Conservation (phyloP, 352 stramenopile species). For the Saprolegnia parasitica region DNA sequence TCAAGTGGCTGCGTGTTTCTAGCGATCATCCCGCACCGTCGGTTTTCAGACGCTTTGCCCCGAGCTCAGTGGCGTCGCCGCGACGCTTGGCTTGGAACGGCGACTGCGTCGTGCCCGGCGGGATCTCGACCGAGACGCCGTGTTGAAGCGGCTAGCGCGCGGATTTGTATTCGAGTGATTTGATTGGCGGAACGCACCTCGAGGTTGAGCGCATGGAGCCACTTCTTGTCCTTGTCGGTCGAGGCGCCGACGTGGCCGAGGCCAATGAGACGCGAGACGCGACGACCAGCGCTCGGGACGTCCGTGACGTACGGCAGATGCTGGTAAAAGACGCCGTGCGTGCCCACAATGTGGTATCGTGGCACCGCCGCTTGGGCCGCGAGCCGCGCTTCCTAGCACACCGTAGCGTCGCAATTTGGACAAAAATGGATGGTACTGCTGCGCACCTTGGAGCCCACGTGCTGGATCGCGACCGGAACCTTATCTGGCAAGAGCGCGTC, state of each 20-base stretch:
- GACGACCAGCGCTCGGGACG: constrained; percentile 35
- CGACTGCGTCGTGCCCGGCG: constrained; percentile 64
- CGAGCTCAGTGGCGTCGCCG: constrained; percentile 28
- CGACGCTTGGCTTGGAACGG: constrained; percentile 39
- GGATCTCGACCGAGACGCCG: constrained; percentile 51
- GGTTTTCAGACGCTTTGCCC: constrained; percentile 43
- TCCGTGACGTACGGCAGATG: constrained; percentile 62
- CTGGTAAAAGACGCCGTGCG: constrained; percentile 67
- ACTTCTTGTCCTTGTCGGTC: constrained; percentile 77
- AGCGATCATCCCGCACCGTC: not conserved
- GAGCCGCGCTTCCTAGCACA: constrained; percentile 33
- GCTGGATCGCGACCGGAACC: constrained; percentile 46
- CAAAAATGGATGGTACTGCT: not conserved
- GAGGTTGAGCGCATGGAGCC: constrained; percentile 71
- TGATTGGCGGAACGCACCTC: constrained; percentile 36
- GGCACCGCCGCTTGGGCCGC: constrained; percentile 47
- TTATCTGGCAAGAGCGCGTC: constrained; percentile 57
- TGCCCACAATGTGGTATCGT: constrained; percentile 66
- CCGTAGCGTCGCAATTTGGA: constrained; percentile 11
- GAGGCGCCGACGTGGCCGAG: constrained; percentile 50
- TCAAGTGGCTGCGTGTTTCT: not conserved
- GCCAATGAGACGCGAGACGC: constrained; percentile 65
- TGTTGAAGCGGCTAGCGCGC: not conserved
- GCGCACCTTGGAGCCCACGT: constrained; percentile 19
- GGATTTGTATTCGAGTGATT: not conserved